Base-by-base conservation (phyloP, 129 eudicot genomes). In the Arctium lappa region DNA sequence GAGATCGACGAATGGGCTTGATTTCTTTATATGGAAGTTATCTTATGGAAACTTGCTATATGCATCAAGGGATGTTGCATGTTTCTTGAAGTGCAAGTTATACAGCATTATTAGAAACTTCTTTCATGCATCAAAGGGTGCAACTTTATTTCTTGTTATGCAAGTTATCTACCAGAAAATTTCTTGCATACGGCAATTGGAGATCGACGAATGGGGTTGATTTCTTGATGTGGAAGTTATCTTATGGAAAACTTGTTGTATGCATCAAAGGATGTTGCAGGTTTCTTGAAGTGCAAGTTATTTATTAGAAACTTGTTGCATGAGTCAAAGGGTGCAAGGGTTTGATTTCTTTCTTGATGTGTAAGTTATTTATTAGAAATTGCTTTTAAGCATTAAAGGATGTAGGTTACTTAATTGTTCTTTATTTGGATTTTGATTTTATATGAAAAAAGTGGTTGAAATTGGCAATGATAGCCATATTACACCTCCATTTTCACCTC, bases 231-330 rank as follows among this genome's bases (percentile, higher is more conserved):
- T 78, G 40, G 8, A 53, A 53, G 65, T 72, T 62, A 69, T 83
- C 27, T 80, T 31, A 50, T 69, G 77, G 83, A 79, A 81, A 85
- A 22, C 63, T 80, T 56, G 9, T 18, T 15, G 22, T 15, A 76
- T 82, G 87, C 82, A 79, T 85, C 86, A 75, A 85, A 82, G 74
- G 81, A 53, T 86, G 83, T 5, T 44, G 50, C 81, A 73, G 37
- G 70, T 63, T 63, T 63, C 70, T 63, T 63, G 33, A 22, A 6
- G 12, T 66, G 34, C 5, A 66, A 66, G 34, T 27, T 66, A 8
- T 29, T 8, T 27, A 66, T 27, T 8, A n/a, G 68, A 60, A 60
- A 60, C 9, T 60, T 60, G 9, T 5, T 53, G 63, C 63, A 53
- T 63, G 12, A 7, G 22, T 63, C 3, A 63, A 63, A 22, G 70